These are phyloP conservation scores for Hibiscus mutabilis DNA, from an alignment of 345 rosid species.

Conservation along the genomic window DNA sequence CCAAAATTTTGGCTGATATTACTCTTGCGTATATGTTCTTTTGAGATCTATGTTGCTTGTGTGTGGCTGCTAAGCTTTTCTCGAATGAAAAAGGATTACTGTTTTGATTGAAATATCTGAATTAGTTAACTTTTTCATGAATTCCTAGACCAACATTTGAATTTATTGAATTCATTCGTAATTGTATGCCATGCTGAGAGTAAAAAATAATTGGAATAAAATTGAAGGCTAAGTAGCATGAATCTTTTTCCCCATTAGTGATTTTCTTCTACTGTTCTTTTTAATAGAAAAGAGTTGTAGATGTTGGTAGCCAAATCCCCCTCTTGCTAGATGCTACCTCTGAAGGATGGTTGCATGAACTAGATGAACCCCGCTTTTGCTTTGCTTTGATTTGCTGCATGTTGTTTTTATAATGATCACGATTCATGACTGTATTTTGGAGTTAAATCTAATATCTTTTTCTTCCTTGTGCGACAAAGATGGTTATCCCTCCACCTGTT, in stretches of 20 bases:
- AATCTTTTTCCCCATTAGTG: no score
- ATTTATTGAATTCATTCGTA: neutral
- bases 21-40: no score
- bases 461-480: constrained; percentile 7
- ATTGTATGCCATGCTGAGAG: neutral
- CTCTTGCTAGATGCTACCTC: no score
- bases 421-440: neutral
- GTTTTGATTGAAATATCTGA: neutral
- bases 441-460: neutral
- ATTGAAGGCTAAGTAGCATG: neutral
- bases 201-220: neutral
- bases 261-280: no score
- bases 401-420: neutral
- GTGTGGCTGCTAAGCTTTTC: neutral
- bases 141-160: neutral
- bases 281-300: no score
- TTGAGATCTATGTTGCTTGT: neutral
- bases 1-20: neutral
- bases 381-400: neutral
- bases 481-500: constrained; percentile 75
- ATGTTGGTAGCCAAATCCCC: no score
- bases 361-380: neutral
- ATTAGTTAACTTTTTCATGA: neutral
- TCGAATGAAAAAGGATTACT: neutral
- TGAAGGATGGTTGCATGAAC: no score